Conservation (phyloP, 495 filamentous ascomycete species). For the Hyaloscypha bicolor region DNA sequence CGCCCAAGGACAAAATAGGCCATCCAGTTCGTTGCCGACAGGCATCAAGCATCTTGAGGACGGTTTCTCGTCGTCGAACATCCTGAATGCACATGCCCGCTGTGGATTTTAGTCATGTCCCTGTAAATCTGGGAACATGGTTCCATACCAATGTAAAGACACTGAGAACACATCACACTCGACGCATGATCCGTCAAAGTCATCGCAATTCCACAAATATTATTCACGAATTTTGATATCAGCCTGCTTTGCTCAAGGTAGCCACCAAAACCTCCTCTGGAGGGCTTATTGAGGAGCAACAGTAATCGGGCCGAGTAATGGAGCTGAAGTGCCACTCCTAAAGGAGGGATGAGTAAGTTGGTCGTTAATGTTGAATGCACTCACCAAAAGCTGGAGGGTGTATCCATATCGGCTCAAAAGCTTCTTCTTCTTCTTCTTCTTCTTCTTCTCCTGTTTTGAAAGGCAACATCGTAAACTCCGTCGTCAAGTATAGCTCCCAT, state of each 20-base stretch:
- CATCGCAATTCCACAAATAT: slow-evolving; percentile 35
- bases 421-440: background rate
- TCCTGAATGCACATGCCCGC: slow-evolving; percentile 35
- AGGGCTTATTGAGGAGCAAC: slow-evolving; percentile 24
- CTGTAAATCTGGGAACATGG: background rate
- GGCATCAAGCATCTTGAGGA: slow-evolving; percentile 28
- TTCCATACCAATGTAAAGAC: slow-evolving; percentile 26
- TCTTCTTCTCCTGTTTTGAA: background rate
- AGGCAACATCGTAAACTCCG: slow-evolving; percentile 34
- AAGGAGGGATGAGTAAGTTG: background rate
- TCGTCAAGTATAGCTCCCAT: slow-evolving; percentile 31
- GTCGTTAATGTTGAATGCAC: no score
- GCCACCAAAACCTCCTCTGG: slow-evolving; percentile 31
- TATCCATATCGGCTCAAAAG: slow-evolving; percentile 35
- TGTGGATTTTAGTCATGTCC: background rate
- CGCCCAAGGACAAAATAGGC: slow-evolving; percentile 30
- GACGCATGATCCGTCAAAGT: slow-evolving; percentile 22
- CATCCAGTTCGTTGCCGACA: slow-evolving; percentile 30
- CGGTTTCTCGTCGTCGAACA: slow-evolving; percentile 25
- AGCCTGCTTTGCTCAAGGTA: slow-evolving; percentile 25
- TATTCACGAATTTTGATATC: slow-evolving; percentile 31
- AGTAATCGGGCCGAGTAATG: slow-evolving; percentile 18
- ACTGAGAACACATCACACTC: slow-evolving; percentile 29
- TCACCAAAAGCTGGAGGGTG: slow-evolving; percentile 33
- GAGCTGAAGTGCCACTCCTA: slow-evolving; percentile 17